Evolutionary conservation across 495 filamentous ascomycete species (phyloP).

Genomic region (Daldinia caldariorum): DNA sequence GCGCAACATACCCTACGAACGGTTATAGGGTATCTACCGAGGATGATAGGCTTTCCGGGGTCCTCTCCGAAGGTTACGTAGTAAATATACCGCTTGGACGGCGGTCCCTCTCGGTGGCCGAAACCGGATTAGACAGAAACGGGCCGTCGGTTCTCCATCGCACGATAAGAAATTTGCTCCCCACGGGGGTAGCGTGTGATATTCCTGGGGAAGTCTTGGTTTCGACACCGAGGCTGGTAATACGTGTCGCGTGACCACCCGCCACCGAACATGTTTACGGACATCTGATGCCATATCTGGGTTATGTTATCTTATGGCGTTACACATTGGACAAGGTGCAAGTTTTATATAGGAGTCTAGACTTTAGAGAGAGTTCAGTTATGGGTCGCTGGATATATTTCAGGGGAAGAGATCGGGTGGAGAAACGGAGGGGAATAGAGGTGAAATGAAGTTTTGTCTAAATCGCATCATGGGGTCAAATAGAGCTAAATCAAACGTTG

Average conservation of each 20-base stretch:
- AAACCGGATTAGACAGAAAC: slow-evolving; percentile 2
- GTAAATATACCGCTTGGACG: not conserved
- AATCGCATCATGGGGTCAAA: not conserved
- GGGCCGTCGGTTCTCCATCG: not conserved
- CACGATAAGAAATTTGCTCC: slow-evolving; percentile 11
- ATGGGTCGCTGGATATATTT: not conserved
- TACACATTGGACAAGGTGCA: not conserved
- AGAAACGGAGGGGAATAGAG: not conserved
- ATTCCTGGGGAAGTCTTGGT: slow-evolving; percentile 34
- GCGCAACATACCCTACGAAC: not conserved
- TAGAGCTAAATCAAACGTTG: not conserved
- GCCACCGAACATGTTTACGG: slow-evolving; percentile 27
- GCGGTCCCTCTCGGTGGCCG: slow-evolving; percentile 6
- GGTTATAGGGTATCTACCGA: not conserved
- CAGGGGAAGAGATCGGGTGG: not conserved
- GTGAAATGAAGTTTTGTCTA: not conserved
- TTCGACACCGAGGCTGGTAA: slow-evolving; percentile 22
- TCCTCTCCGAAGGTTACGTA: not conserved
- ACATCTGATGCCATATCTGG: not conserved
- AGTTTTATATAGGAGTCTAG: not conserved
- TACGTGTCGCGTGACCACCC: slow-evolving; percentile 8
- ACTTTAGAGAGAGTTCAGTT: not conserved
- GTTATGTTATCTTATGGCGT: not conserved
- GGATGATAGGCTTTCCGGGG: not conserved
- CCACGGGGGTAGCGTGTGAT: slow-evolving; percentile 30